These are phyloP conservation scores for Microascus cirrosus DNA, from an alignment of 2,329 filamentous ascomycete genomes.

Conservation along the genomic window DNA sequence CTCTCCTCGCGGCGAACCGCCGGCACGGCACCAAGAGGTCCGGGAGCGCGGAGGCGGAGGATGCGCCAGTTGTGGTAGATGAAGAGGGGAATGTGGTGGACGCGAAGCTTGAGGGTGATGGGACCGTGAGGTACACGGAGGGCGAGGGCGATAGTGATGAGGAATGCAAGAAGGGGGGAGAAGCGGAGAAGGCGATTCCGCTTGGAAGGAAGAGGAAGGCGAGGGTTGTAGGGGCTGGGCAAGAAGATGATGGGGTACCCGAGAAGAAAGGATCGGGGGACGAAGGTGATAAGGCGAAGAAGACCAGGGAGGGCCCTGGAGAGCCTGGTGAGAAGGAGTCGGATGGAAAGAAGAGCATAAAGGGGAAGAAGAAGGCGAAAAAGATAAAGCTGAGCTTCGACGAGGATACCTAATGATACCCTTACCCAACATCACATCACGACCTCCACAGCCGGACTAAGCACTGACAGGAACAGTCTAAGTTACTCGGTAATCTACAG, in stretches of 20 bases:
- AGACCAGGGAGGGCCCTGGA: constrained; percentile 4
- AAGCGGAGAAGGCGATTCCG: constrained; percentile 11
- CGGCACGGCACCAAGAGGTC: constrained; percentile 37
- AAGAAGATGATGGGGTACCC: neutral
- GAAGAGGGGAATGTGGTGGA: constrained; percentile 56
- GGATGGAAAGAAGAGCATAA: constrained; percentile 14
- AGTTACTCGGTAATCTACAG: neutral
- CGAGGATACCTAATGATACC: constrained; percentile 28
- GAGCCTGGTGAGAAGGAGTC: constrained; percentile 3
- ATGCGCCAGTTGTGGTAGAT: constrained; percentile 64
- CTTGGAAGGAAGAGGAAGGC: constrained; percentile 43
- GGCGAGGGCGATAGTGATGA: constrained; percentile 11
- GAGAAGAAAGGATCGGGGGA: neutral
- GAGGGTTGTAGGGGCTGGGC: constrained; percentile 25
- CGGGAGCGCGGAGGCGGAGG: constrained; percentile 61
- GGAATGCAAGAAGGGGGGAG: constrained; percentile 13
- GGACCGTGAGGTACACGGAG: constrained; percentile 16
- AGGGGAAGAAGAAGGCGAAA: constrained; percentile 41
- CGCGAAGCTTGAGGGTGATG: constrained; percentile 33
- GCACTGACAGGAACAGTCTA: neutral
- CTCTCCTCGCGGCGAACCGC: constrained; percentile 35
- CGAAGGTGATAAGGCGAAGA: constrained; percentile 18
- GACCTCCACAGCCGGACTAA: neutral
- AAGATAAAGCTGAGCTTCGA: constrained; percentile 61
- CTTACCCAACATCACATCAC: constrained; percentile 10